phyloP scores from a whole-genome alignment of 352 stramenopile genomes.

The Phytophthora ohioensis region DNA sequence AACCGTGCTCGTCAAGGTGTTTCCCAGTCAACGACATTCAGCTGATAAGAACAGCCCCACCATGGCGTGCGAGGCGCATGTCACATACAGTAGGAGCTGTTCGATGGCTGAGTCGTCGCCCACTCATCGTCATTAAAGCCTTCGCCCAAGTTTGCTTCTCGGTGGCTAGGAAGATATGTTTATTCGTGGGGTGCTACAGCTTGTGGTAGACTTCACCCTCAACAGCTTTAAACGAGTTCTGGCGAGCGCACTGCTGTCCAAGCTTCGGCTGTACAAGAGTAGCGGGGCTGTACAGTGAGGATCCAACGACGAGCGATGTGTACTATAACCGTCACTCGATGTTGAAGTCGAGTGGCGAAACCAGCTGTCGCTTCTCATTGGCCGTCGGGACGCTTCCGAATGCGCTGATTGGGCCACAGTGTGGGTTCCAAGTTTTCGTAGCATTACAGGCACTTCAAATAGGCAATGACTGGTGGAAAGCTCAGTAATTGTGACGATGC shows the following conservation, averaged over 20 bases:
- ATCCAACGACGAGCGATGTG: neutral
- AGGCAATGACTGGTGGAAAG: constrained; percentile 9
- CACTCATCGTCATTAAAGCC: neutral
- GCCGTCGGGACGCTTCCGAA: constrained; percentile 23
- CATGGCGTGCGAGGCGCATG: constrained; percentile 25
- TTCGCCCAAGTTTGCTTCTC: too few relatives aligned
- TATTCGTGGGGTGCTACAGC: too few relatives aligned
- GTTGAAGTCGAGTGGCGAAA: constrained; percentile 39
- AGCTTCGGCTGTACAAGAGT: neutral
- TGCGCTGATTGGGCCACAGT: constrained; percentile 17
- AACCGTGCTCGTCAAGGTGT: neutral
- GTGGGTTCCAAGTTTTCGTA: constrained; percentile 32
- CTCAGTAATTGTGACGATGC: constrained; percentile 4
- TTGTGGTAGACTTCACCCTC: too few relatives aligned
- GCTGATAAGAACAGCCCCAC: neutral
- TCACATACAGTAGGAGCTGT: constrained; percentile 20
- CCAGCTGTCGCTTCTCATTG: constrained; percentile 15
- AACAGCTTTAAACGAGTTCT: too few relatives aligned
- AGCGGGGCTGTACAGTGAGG: neutral
- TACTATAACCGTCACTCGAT: constrained; percentile 16
- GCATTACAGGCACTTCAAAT: constrained; percentile 20
- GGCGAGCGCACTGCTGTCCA: neutral
- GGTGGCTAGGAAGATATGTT: too few relatives aligned
- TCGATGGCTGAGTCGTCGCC: constrained; percentile 6
- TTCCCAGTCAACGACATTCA: neutral